Base-by-base conservation (phyloP, 2,329 filamentous ascomycete species). In the Tolypocladium ophioglossoides region DNA sequence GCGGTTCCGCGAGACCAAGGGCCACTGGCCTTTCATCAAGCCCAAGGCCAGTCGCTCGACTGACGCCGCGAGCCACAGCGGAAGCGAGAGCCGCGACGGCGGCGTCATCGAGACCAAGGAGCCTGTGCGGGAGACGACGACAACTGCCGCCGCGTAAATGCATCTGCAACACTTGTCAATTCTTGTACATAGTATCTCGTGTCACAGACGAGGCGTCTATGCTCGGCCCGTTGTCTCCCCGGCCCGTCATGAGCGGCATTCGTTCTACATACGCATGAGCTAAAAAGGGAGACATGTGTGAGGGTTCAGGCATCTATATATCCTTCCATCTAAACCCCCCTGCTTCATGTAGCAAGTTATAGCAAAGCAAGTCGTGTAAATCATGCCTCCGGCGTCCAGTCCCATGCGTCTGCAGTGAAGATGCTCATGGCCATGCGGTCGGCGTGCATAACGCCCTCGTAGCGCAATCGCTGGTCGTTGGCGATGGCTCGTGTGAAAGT, bases 1-100 rank as follows among this genome's bases (percentile, higher is more conserved):
- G 75, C 77, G 85, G 44, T 89, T 82, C 71, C 79, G 79, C 58
- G 89, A 94, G 71, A 61, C 59, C 38, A 76, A 74, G 57, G 77
- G 78, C 11, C 74, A 71, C 57, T 76, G 72, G 68, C 77, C 77
- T 2, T 63, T 78, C n/a, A 59, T 68, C 59, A 74, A 72, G 60
- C 55, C 64, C 27, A 72, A 70, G 61, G 35, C 58, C 54, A 38
- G 48, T 14, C 37, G 54, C 18, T 52, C 55, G 30, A 50, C 56
- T 35, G 59, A 58, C 30, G 57, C 60, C 8, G 55, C 54, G 27
- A 53, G 56, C 38, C 60, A 59, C 51, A 59, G 59, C 51, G 58
- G 55, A 30, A 63, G 64, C 38, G 63, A 67, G 41, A 66, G 64
- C 56, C 62, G 57, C 38, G 52, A 65, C 14, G 59, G 54, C 7